A percentile compares a stretch with the other conserved stretches of the same genome.
Evolutionary conservation across 1,284 basidiomycete species (phyloP).

Genomic region (Melanopsichium pennsylvanicum): DNA sequence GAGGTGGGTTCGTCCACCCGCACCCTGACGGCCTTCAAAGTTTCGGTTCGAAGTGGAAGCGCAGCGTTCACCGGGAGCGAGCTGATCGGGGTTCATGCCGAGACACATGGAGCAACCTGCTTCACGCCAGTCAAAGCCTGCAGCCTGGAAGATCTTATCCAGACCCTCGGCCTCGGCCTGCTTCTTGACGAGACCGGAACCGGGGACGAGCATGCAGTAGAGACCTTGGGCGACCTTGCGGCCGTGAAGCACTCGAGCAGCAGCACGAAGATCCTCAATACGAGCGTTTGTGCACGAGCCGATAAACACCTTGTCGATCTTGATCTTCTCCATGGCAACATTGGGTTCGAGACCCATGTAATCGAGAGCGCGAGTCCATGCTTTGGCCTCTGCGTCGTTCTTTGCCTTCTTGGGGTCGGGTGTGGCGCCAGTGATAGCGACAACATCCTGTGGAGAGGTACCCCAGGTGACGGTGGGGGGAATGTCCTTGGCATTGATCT

Average conservation of each 20-base stretch:
- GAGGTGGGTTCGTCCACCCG: slow-evolving; percentile 63
- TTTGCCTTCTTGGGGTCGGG: slow-evolving; percentile 60
- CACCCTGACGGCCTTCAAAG: slow-evolving; percentile 64
- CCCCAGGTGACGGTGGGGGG: slow-evolving; percentile 64
- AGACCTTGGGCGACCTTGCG: slow-evolving; percentile 57
- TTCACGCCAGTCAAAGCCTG: slow-evolving; percentile 65
- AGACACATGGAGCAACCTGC: slow-evolving; percentile 66
- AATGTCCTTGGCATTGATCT: slow-evolving; percentile 61
- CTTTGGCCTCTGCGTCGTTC: slow-evolving; percentile 49
- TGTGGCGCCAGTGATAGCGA: slow-evolving; percentile 60
- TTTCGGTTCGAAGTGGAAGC: slow-evolving; percentile 66
- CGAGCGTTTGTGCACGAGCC: slow-evolving; percentile 65
- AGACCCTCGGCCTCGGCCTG: slow-evolving; percentile 65
- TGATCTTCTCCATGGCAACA: slow-evolving; percentile 63
- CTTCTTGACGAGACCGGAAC: slow-evolving; percentile 64
- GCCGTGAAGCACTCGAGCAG: slow-evolving; percentile 61
- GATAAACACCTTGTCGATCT: slow-evolving; percentile 65
- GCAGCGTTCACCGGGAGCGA: slow-evolving; percentile 63
- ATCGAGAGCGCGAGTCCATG: slow-evolving; percentile 55
- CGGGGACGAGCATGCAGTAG: slow-evolving; percentile 64
- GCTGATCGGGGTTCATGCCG: slow-evolving; percentile 65
- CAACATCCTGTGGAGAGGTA: slow-evolving; percentile 61
- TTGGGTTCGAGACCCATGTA: slow-evolving; percentile 64
- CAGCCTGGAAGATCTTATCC: slow-evolving; percentile 64
- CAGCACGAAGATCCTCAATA: slow-evolving; percentile 63